These are phyloP conservation scores for Manihot esculenta DNA, from an alignment of 441 rosid genomes.

Conservation along the genomic window DNA sequence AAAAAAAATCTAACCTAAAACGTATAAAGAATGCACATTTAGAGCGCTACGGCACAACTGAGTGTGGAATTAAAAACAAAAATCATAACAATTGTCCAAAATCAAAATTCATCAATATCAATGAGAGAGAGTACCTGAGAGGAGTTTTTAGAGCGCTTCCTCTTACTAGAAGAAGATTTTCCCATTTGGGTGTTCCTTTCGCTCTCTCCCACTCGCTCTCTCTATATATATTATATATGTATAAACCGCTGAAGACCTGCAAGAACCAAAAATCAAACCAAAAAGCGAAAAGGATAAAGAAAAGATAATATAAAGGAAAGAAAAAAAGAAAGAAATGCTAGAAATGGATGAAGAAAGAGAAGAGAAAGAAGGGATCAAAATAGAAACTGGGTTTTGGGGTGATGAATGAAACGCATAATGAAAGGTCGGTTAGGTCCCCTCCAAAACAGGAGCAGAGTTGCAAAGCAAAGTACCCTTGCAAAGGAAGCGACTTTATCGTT, in stretches of 20 bases:
- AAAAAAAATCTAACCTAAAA: not conserved
- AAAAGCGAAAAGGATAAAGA: no score
- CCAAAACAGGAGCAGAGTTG: no score
- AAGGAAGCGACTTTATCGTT: no score
- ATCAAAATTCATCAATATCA: not conserved
- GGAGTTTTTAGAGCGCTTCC: slow-evolving; percentile 51
- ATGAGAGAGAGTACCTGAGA: slow-evolving; percentile 46
- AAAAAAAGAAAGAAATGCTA: not conserved
- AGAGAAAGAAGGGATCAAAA: not conserved
- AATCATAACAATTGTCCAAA: not conserved
- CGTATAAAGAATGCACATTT: not conserved
- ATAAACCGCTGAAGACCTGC: no score
- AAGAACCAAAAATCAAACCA: no score
- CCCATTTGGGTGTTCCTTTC: slow-evolving; percentile 42
- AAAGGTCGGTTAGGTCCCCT: no score
- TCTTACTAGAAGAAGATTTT: slow-evolving; percentile 56
- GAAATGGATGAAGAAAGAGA: not conserved
- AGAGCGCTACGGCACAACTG: not conserved
- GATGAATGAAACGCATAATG: no score
- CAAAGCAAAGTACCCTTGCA: no score
- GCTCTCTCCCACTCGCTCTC: no score
- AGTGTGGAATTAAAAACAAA: not conserved
- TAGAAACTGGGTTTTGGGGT: no score
- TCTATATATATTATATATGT: no score
- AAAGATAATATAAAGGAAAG: not conserved